These are phyloP conservation scores for Arbutus unedo DNA, from an alignment of 148 eudicot genomes.

Conservation along the genomic window DNA sequence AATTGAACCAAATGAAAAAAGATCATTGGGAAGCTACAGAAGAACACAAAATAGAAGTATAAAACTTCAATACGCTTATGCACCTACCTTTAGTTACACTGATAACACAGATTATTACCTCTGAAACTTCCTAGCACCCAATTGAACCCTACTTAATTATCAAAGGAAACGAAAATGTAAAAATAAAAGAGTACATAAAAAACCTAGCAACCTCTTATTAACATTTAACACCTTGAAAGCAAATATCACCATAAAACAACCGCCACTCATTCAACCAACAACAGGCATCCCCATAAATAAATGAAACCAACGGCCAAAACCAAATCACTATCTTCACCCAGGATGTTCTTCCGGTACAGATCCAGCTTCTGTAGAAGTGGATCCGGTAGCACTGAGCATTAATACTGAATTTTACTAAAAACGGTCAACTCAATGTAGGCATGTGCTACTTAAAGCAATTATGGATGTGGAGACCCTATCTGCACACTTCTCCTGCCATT, in stretches of 20 bases:
- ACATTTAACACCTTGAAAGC: conserved; percentile 2
- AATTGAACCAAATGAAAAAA: neutral
- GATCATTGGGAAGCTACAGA: neutral
- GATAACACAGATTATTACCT: neutral
- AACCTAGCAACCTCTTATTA: neutral
- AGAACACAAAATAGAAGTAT: neutral
- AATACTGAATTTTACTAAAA: neutral
- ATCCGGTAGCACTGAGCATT: neutral
- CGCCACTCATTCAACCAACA: neutral
- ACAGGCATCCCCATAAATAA: neutral
- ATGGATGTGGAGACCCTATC: neutral
- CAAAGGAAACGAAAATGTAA: neutral
- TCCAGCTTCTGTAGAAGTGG: conserved; percentile 1
- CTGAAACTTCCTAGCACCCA: neutral
- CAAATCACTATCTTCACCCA: neutral
- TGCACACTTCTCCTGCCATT: neutral
- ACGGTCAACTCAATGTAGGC: conserved; percentile 3
- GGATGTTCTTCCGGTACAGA: neutral
- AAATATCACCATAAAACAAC: neutral
- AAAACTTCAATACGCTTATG: neutral
- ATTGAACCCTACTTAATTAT: conserved; percentile 10
- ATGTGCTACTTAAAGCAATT: neutral
- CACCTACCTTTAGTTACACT: neutral
- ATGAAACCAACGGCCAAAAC: conserved; percentile 3
- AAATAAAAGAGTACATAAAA: neutral